These are phyloP conservation scores for Xylaria flabelliformis DNA, from an alignment of 495 filamentous ascomycete genomes.

Conservation along the genomic window DNA sequence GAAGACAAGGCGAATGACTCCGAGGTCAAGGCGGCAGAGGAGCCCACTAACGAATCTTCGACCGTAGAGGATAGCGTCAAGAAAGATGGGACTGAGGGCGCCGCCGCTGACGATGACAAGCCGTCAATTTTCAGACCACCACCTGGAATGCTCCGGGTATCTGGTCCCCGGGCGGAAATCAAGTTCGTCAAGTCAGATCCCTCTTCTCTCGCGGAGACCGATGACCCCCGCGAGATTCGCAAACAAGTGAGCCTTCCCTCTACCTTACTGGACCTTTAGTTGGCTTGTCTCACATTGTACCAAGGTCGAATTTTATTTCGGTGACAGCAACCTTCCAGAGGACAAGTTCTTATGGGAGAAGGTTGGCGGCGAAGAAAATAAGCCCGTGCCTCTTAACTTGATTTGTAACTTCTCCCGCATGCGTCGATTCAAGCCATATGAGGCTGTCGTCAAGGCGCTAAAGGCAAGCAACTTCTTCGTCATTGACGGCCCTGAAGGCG, in stretches of 20 bases:
- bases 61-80: conserved; percentile 11
- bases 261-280: background rate
- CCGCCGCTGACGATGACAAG: conserved; percentile 6
- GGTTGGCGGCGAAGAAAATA: conserved; percentile 78
- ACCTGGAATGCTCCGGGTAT: conserved; percentile 36
- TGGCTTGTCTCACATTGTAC: conserved; percentile 25
- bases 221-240: conserved; percentile 77
- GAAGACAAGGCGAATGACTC: conserved; percentile 17
- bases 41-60: conserved; percentile 9
- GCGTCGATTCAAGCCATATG: conserved; percentile 85
- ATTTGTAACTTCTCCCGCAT: conserved; percentile 92
- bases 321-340: conserved; percentile 84
- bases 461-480: conserved; percentile 72
- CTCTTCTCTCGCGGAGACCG: conserved; percentile 64
- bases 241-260: conserved; percentile 65
- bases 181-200: conserved; percentile 67
- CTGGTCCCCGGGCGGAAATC: conserved; percentile 22
- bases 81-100: conserved; percentile 12
- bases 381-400: conserved; percentile 73
- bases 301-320: conserved; percentile 98
- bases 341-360: conserved; percentile 85
- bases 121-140: conserved; percentile 27
- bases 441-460: conserved; percentile 80
- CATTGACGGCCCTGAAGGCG: conserved; percentile 64
- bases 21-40: conserved; percentile 23